Percentiles rank a stretch among this genome's conserved stretches.
Conservation (phyloP, 2,329 filamentous ascomycete species). For the Hymenoscyphus scutula region DNA sequence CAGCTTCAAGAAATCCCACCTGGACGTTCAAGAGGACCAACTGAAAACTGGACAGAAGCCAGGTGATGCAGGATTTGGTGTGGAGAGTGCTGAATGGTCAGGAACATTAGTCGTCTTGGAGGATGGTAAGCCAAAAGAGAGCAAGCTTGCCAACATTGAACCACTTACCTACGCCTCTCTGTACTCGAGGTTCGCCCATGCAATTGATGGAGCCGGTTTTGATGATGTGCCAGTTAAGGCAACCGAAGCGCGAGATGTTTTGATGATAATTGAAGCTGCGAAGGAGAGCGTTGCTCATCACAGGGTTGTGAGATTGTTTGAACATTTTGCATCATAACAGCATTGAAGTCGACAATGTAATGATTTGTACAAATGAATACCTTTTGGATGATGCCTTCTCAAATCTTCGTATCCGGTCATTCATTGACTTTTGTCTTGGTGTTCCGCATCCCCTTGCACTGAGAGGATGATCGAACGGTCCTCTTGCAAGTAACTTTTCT, state of each 20-base stretch:
- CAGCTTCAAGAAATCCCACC: constrained; percentile 67
- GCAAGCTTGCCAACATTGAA: constrained; percentile 55
- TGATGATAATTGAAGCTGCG: constrained; percentile 55
- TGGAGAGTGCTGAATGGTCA: constrained; percentile 57
- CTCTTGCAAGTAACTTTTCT: not conserved
- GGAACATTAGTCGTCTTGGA: constrained; percentile 58
- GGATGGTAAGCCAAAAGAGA: constrained; percentile 48
- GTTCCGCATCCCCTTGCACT: not conserved
- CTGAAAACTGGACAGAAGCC: constrained; percentile 62
- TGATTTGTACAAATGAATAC: not conserved
- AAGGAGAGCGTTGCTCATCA: constrained; percentile 51
- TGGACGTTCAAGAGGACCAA: constrained; percentile 76
- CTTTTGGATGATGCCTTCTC: not conserved
- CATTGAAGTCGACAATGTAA: not conserved
- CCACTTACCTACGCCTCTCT: constrained; percentile 68
- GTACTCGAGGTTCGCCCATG: constrained; percentile 55
- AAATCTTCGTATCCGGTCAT: too few relatives aligned
- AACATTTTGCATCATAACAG: not conserved
- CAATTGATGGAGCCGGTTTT: constrained; percentile 47
- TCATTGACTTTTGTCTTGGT: not conserved
- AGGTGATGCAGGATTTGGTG: constrained; percentile 61
- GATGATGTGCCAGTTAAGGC: constrained; percentile 53
- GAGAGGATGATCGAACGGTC: not conserved
- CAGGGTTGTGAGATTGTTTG: constrained; percentile 33
- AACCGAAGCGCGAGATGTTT: constrained; percentile 50